Base-by-base conservation (phyloP, 106 monocot genomes). In the Dendrobium officinale region DNA sequence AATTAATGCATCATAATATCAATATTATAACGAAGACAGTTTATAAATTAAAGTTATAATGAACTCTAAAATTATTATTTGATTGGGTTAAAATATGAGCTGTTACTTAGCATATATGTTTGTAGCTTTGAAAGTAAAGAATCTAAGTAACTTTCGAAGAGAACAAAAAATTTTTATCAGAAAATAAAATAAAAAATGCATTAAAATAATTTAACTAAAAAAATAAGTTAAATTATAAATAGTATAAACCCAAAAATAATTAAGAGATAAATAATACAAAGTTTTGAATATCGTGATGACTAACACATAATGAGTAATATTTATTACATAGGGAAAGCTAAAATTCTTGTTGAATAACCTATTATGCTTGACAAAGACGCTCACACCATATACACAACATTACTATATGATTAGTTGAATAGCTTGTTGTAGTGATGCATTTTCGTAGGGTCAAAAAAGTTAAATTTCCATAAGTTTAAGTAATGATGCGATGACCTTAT, bases 121-220 rank as follows among this genome's bases (percentile, higher is more conserved):
- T 86, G 98, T 92, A 84, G 94, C 95, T 87, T 98, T 98, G 66
- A 98, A 98, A 31, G 98, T 92, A 80, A 95, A 98, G 95, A 98
- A 80, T 98, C 98, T 98, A 58, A 16, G 11, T 11, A 70, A 70
- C 11, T 18, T 68, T 27, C 29, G 33, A 68, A 33, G 31, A 33
- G 15, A 33, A 68, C 7, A 68, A 10, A 68, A n/a, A 22, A 44
- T 5, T 27, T 5, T 18, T 67, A 67, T 70, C 70, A 70, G 33
- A 70, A 70, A 70, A 13, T 70, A 31, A 31, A 31, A 11, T 1
- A 33, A 31, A 31, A 31, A 31, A 70, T 9, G 9, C 11, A 33
- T 70, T 33, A 70, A 7, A 68, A 70, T 31, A 6, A 33, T 70
- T 70, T 9, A 70, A 33, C 1, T 8, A 70, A 70, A 37, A 3